Evolutionary conservation across 129 eudicot genomes (phyloP).

Genomic region (Gnaphalium uliginosum): DNA sequence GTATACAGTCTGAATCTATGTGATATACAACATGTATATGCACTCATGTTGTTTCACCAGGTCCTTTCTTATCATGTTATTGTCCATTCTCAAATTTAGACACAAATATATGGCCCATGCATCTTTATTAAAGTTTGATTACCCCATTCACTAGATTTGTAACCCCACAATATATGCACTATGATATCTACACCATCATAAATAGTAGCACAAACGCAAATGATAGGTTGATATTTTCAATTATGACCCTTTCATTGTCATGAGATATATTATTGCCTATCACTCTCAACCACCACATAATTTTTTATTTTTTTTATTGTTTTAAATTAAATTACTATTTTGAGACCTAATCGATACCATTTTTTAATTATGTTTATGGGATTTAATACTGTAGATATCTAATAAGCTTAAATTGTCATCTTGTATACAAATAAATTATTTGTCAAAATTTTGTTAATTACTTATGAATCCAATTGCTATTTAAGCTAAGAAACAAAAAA

Average conservation of each 20-base stretch:
- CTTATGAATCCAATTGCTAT: too few species aligned
- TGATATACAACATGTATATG: too few species aligned
- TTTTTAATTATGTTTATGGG: background rate
- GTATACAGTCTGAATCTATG: too few species aligned
- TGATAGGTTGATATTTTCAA: background rate
- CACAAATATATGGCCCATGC: background rate
- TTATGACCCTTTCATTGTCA: too few species aligned
- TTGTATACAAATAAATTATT: too few species aligned
- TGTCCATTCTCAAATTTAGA: background rate
- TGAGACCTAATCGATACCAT: too few species aligned
- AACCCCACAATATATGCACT: constrained; percentile 2
- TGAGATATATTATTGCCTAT: background rate
- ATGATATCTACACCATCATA: background rate
- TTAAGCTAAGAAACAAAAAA: too few species aligned
- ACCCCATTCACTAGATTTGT: constrained; percentile 1
- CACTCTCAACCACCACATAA: background rate
- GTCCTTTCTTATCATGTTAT: background rate
- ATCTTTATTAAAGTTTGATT: background rate
- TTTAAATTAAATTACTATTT: too few species aligned
- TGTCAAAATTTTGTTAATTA: background rate
- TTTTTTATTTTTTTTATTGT: too few species aligned
- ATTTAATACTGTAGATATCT: background rate
- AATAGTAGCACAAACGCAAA: background rate
- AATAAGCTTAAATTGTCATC: background rate
- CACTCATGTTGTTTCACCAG: too few species aligned